Evolutionary conservation across 495 filamentous ascomycete genomes (phyloP).

Genomic region (Penicillium turbatum): DNA sequence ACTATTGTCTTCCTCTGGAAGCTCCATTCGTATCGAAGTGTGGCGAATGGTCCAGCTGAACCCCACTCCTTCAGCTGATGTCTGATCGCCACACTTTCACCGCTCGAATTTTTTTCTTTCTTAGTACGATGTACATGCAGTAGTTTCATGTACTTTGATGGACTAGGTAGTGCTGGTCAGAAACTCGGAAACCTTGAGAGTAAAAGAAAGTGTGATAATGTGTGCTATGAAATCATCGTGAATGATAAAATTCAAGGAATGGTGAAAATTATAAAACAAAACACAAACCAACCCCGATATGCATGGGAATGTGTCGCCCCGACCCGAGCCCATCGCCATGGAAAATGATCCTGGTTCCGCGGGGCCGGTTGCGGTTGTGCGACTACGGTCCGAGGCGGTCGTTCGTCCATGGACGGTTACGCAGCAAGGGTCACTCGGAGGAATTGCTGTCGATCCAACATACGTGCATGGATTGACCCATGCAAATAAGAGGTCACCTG

Average conservation of each 20-base stretch:
- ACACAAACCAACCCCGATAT: not conserved
- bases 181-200: not conserved
- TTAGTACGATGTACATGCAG: slow-evolving; percentile 19
- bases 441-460: slow-evolving; percentile 8
- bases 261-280: not conserved
- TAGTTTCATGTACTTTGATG: slow-evolving; percentile 23
- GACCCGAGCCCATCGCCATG: slow-evolving; percentile 32
- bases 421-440: slow-evolving; percentile 18
- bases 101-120: slow-evolving; percentile 13
- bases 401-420: slow-evolving; percentile 12
- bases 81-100: slow-evolving; percentile 34
- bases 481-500: slow-evolving; percentile 9
- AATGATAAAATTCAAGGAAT: too few species aligned
- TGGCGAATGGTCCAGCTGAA: slow-evolving; percentile 20
- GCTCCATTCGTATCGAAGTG: slow-evolving; percentile 14
- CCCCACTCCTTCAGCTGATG: slow-evolving; percentile 32
- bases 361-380: slow-evolving; percentile 35
- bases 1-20: not conserved
- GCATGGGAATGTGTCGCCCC: slow-evolving; percentile 20
- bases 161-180: slow-evolving; percentile 3
- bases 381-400: slow-evolving; percentile 26
- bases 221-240: too few species aligned
- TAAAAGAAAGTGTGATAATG: not conserved
- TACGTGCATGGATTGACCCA: slow-evolving; percentile 16
- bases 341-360: slow-evolving; percentile 28